phyloP scores from a whole-genome alignment of 2,329 filamentous ascomycete species.

The Botrytis fabae region DNA sequence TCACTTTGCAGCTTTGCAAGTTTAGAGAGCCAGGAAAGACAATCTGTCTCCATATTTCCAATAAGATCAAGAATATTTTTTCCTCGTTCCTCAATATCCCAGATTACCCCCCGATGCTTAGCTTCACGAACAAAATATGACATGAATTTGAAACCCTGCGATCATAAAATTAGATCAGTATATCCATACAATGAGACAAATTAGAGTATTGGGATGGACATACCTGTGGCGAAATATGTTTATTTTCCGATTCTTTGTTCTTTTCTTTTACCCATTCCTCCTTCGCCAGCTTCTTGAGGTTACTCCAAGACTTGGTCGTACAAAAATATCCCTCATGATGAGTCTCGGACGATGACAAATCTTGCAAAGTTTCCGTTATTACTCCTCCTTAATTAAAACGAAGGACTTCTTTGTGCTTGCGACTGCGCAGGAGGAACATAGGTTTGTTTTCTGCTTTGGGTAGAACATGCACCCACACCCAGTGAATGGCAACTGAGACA shows the following conservation, averaged over 20 bases:
- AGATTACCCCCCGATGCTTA: no score
- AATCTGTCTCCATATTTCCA: no score
- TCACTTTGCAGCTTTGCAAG: no score
- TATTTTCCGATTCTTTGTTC: neutral
- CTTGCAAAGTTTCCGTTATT: no score
- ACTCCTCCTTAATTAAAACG: neutral
- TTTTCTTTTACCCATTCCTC: neutral
- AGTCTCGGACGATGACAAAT: neutral
- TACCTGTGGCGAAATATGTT: neutral
- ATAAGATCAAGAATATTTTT: neutral
- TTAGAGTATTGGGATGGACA: neutral
- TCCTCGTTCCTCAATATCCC: neutral
- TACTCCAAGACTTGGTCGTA: neutral
- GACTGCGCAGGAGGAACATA: neutral
- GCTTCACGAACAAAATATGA: no score
- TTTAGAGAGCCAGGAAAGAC: no score
- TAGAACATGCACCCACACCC: neutral
- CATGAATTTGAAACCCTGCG: no score
- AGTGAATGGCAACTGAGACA: neutral
- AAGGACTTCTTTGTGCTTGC: neutral
- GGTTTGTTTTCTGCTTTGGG: no score
- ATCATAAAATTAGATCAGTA: neutral
- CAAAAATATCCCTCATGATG: neutral
- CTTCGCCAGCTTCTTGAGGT: neutral
- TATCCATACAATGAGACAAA: neutral